phyloP scores from a whole-genome alignment of 331 rosid species.

The Pyracantha coccinea region DNA sequence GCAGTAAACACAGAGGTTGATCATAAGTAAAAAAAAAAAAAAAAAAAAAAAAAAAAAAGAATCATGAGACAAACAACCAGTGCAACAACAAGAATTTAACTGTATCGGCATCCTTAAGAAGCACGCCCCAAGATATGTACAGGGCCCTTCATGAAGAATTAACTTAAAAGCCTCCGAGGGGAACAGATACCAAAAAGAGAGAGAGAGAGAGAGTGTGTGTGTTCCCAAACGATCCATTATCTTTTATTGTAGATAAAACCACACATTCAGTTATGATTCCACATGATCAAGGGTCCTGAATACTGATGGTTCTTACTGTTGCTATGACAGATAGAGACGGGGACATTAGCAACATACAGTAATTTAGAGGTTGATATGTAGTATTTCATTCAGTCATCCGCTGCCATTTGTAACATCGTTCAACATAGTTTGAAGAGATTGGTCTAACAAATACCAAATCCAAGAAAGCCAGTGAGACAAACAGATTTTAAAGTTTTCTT shows the following conservation, averaged over 20 bases:
- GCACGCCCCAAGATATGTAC: neutral
- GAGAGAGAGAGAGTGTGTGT: neutral
- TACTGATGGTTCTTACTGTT: neutral
- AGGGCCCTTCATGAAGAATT: neutral
- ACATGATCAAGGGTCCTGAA: no score
- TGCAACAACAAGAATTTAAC: neutral
- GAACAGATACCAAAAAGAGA: neutral
- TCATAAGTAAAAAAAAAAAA: neutral
- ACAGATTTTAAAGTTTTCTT: no score
- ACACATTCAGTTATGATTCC: neutral
- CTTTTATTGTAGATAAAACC: neutral
- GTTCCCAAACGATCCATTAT: neutral
- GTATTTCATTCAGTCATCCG: neutral
- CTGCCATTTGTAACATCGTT: neutral
- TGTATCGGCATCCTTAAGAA: neutral
- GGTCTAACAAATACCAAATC: neutral
- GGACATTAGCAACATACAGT: neutral
- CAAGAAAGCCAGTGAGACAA: neutral
- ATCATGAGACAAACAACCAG: neutral
- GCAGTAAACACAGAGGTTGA: neutral
- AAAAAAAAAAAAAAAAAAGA: neutral
- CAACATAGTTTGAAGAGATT: neutral
- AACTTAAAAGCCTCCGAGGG: neutral
- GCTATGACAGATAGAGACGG: neutral
- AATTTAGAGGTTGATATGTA: neutral